Evolutionary conservation across 2,329 filamentous ascomycete species (phyloP).

Genomic region (Botrytis pseudocinerea): DNA sequence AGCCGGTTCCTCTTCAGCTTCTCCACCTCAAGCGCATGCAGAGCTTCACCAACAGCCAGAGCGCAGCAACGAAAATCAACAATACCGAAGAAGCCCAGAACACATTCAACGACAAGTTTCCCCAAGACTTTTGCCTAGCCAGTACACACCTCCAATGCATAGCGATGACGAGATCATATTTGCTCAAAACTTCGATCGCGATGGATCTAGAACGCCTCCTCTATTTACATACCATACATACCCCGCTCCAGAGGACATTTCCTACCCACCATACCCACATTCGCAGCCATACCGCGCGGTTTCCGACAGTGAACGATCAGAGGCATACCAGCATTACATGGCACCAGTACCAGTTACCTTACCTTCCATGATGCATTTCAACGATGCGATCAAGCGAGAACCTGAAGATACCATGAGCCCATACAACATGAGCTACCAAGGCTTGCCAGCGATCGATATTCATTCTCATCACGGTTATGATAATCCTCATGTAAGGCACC

Average conservation of each 20-base stretch:
- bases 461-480: constrained; percentile 62
- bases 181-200: constrained; percentile 63
- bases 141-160: constrained; percentile 63
- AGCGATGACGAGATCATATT: constrained; percentile 68
- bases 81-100: constrained; percentile 38
- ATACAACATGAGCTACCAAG: constrained; percentile 67
- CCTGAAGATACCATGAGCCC: constrained; percentile 61
- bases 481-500: constrained; percentile 73
- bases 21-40: constrained; percentile 54
- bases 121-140: constrained; percentile 49
- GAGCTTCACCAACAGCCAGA: constrained; percentile 45
- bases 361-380: constrained; percentile 64
- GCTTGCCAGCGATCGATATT: constrained; percentile 60
- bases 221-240: constrained; percentile 69
- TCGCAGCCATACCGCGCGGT: constrained; percentile 55
- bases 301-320: constrained; percentile 44
- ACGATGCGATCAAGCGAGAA: constrained; percentile 68
- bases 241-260: constrained; percentile 63
- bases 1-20: constrained; percentile 63
- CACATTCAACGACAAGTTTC: constrained; percentile 44
- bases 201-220: constrained; percentile 70
- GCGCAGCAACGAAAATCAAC: constrained; percentile 37
- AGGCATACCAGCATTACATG: constrained; percentile 58
- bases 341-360: constrained; percentile 58
- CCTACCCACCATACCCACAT: constrained; percentile 60